Evolutionary conservation across 2,329 filamentous ascomycete genomes (phyloP).

Genomic region (Dryadomyces quercivorus): DNA sequence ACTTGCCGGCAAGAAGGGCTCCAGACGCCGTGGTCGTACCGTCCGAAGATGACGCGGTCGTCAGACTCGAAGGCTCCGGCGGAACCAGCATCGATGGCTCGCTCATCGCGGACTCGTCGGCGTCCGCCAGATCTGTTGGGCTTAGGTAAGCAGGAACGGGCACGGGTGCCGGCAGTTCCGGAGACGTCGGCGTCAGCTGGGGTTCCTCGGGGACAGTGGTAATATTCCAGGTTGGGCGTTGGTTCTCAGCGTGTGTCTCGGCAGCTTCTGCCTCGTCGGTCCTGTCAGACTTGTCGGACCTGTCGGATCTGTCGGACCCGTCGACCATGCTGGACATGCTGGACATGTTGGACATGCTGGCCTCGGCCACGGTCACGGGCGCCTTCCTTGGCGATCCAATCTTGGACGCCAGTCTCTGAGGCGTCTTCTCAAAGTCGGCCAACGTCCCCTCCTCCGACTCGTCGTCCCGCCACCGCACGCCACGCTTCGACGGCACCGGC

Average conservation of each 20-base stretch:
- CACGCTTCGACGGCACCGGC: slow-evolving; percentile 51
- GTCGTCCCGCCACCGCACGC: slow-evolving; percentile 87
- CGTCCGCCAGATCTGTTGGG: slow-evolving; percentile 5
- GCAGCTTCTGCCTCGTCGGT: no score
- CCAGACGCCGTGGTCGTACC: slow-evolving; percentile 36
- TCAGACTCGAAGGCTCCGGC: slow-evolving; percentile 9
- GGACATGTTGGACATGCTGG: no score
- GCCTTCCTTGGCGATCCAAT: neutral
- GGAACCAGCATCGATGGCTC: neutral
- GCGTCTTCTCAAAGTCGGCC: slow-evolving; percentile 86
- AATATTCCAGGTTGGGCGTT: slow-evolving; percentile 1
- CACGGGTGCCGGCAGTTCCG: slow-evolving; percentile 29
- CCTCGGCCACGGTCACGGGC: no score
- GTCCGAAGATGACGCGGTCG: slow-evolving; percentile 32
- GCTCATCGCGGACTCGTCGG: neutral
- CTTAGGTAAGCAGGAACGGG: slow-evolving; percentile 6
- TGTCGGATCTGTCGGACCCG: no score
- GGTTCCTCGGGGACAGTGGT: slow-evolving; percentile 5
- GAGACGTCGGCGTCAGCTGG: slow-evolving; percentile 21
- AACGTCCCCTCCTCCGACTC: slow-evolving; percentile 69
- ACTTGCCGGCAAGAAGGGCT: slow-evolving; percentile 35
- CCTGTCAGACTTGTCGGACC: no score
- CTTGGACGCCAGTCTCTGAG: slow-evolving; percentile 41
- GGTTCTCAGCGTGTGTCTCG: neutral
- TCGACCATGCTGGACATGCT: no score